Conservation (phyloP, 2,329 filamentous ascomycete species). For the Amauroascus verrucosus region DNA sequence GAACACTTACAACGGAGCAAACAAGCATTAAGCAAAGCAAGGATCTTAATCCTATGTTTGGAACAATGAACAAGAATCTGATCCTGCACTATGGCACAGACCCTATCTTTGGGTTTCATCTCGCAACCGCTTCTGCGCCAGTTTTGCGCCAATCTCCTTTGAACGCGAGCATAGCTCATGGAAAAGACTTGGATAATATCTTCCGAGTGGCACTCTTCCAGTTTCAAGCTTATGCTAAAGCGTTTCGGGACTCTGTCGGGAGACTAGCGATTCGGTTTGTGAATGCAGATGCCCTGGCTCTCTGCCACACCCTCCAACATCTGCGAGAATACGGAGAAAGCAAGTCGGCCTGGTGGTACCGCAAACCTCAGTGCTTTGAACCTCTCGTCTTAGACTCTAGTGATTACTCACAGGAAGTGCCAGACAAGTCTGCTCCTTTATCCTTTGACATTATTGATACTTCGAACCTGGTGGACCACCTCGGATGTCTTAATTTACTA, state of each 20-base stretch:
- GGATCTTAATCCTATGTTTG: slow-evolving; percentile 38
- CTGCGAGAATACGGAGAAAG: slow-evolving; percentile 22
- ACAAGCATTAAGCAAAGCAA: slow-evolving; percentile 11
- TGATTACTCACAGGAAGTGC: slow-evolving; percentile 31
- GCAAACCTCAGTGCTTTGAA: slow-evolving; percentile 33
- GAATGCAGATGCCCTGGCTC: slow-evolving; percentile 41
- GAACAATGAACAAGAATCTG: slow-evolving; percentile 27
- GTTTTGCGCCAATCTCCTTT: slow-evolving; percentile 36
- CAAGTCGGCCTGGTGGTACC: slow-evolving; percentile 35
- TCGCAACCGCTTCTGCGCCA: slow-evolving; percentile 40
- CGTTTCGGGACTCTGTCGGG: slow-evolving; percentile 19
- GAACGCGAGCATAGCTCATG: background rate
- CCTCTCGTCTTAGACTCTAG: slow-evolving; percentile 35
- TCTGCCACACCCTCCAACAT: slow-evolving; percentile 45
- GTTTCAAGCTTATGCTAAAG: slow-evolving; percentile 20
- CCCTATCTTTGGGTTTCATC: slow-evolving; percentile 48
- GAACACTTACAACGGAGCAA: slow-evolving; percentile 17
- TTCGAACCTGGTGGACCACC: slow-evolving; percentile 38
- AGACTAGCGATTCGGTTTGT: slow-evolving; percentile 39
- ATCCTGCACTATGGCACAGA: slow-evolving; percentile 42
- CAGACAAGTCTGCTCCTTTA: slow-evolving; percentile 28
- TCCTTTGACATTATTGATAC: slow-evolving; percentile 50
- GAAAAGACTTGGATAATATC: background rate
- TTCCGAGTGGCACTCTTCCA: slow-evolving; percentile 17
- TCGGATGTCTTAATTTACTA: slow-evolving; percentile 40